These are phyloP conservation scores for Ophiostoma populinum DNA, from an alignment of 2,329 filamentous ascomycete species.

Conservation along the genomic window DNA sequence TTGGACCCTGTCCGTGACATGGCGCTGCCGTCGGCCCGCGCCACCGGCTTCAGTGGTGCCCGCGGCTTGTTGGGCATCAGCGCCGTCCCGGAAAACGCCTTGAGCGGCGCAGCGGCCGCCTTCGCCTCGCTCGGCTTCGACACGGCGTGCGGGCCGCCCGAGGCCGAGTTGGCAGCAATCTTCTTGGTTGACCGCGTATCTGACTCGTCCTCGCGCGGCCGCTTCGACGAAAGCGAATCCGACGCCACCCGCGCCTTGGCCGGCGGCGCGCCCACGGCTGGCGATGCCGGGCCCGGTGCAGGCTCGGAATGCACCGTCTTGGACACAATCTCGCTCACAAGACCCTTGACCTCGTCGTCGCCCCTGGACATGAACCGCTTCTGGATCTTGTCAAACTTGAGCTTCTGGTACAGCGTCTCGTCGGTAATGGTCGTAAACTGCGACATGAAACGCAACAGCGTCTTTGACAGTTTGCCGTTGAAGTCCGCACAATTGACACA, in stretches of 20 bases:
- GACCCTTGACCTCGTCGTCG: slow-evolving; percentile 43
- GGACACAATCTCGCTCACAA: slow-evolving; percentile 31
- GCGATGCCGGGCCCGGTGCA: not conserved
- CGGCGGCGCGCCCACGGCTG: slow-evolving; percentile 1
- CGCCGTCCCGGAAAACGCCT: slow-evolving; percentile 15
- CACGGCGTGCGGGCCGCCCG: slow-evolving; percentile 11
- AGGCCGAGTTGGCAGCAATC: slow-evolving; percentile 17
- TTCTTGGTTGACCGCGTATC: slow-evolving; percentile 23
- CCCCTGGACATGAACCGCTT: slow-evolving; percentile 47
- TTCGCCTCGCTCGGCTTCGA: slow-evolving; percentile 13
- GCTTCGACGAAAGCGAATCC: slow-evolving; percentile 17
- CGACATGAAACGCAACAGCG: slow-evolving; percentile 41
- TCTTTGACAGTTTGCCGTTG: slow-evolving; percentile 34
- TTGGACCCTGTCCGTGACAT: not conserved
- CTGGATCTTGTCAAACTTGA: slow-evolving; percentile 48
- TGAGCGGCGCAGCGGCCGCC: slow-evolving; percentile 15
- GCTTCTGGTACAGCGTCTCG: slow-evolving; percentile 39
- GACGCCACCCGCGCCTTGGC: slow-evolving; percentile 11
- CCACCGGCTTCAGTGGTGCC: slow-evolving; percentile 22
- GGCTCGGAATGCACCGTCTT: slow-evolving; percentile 23
- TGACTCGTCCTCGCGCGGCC: slow-evolving; percentile 22
- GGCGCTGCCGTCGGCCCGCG: slow-evolving; percentile 2
- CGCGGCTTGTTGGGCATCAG: slow-evolving; percentile 32
- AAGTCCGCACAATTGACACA: slow-evolving; percentile 36
- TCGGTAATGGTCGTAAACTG: slow-evolving; percentile 44